These are phyloP conservation scores for Lichtheimia ornata DNA, from an alignment of 371 early-diverging fungal species.

Conservation along the genomic window DNA sequence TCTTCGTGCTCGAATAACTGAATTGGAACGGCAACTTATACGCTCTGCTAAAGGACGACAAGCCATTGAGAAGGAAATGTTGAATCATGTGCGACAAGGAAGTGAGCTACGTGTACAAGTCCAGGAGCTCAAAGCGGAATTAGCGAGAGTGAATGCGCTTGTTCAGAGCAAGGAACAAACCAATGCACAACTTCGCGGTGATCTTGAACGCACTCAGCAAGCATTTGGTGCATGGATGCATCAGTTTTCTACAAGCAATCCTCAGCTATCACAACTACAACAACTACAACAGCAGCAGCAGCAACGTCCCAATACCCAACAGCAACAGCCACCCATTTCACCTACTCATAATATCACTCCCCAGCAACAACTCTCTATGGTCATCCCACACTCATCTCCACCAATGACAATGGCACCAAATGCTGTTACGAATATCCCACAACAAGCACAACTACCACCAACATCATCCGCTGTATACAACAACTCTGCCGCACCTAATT, in stretches of 20 bases:
- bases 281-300: background rate
- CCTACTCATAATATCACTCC: background rate
- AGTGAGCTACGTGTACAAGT: background rate
- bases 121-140: background rate
- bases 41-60: slow-evolving; percentile 9
- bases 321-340: background rate
- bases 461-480: background rate
- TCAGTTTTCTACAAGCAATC: too few species aligned
- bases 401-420: background rate
- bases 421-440: too few species aligned
- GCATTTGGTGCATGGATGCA: too few species aligned
- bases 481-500: background rate
- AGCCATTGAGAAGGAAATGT: background rate
- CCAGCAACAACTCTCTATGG: background rate
- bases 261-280: background rate
- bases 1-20: background rate
- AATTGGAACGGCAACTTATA: background rate
- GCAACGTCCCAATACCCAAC: background rate
- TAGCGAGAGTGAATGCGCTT: background rate
- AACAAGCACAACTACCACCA: background rate
- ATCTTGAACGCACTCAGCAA: too few species aligned
- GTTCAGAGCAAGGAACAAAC: too few species aligned
- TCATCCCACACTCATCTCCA: background rate
- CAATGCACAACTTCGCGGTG: too few species aligned
- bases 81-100: background rate